Evolutionary conservation across 495 filamentous ascomycete genomes (phyloP).

Genomic region (Choiromyces venosus): DNA sequence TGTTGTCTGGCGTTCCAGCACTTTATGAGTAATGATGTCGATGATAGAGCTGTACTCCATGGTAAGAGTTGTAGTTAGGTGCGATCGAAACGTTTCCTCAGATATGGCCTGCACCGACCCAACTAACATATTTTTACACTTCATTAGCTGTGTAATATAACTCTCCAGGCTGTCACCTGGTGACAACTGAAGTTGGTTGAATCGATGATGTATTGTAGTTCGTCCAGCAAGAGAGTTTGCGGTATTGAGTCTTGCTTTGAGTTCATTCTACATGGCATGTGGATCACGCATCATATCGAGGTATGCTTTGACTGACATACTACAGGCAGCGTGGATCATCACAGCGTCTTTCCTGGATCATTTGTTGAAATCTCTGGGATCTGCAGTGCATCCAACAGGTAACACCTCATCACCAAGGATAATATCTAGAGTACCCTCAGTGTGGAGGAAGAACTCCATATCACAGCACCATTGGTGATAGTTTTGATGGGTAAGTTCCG

Average conservation of each 20-base stretch:
- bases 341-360: neutral
- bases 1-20: too few species aligned
- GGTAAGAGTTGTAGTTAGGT: neutral
- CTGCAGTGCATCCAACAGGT: too few species aligned
- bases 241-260: slow-evolving; percentile 1
- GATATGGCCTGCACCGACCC: neutral
- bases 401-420: too few species aligned
- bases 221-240: neutral
- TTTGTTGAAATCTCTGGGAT: neutral
- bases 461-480: too few species aligned
- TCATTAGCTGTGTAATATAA: neutral
- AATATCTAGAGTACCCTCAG: too few species aligned
- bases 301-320: neutral
- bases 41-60: too few species aligned
- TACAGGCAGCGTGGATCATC: neutral
- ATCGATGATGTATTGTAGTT: neutral
- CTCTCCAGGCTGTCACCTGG: neutral
- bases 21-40: too few species aligned
- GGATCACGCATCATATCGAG: neutral
- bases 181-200: too few species aligned
- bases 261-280: neutral
- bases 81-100: neutral
- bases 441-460: too few species aligned
- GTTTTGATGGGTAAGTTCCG: too few species aligned
- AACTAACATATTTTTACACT: neutral